These are phyloP conservation scores for Dendrothele bispora DNA, from an alignment of 768 basidiomycete genomes.

Conservation along the genomic window DNA sequence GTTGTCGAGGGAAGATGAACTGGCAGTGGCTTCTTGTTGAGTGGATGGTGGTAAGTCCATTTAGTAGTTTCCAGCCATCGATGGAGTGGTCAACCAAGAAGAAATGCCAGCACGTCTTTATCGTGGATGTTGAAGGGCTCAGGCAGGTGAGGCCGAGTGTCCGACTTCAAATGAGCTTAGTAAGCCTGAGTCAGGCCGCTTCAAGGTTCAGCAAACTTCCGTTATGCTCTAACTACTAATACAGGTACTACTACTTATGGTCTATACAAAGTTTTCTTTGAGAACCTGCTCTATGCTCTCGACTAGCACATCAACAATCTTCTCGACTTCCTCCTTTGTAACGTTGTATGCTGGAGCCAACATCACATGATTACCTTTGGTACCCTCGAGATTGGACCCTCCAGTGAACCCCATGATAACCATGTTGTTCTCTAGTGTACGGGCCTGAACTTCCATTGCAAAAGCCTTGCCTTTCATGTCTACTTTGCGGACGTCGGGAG, in stretches of 20 bases:
- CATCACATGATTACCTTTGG: conserved; percentile 68
- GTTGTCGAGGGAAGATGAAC: conserved; percentile 50
- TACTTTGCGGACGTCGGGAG: conserved; percentile 36
- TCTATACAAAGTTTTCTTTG: conserved; percentile 30
- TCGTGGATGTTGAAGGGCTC: conserved; percentile 6
- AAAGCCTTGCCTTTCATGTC: conserved; percentile 57
- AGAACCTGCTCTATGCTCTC: conserved; percentile 66
- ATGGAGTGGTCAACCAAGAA: conserved; percentile 31
- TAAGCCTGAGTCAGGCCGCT: not conserved
- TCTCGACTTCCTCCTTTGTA: conserved; percentile 65
- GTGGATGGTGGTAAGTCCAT: conserved; percentile 84
- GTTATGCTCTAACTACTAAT: not conserved
- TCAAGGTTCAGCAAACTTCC: not conserved
- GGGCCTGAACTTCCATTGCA: conserved; percentile 70
- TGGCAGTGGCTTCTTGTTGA: conserved; percentile 70
- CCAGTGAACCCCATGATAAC: conserved; percentile 76
- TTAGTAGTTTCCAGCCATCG: conserved; percentile 91
- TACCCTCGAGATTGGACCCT: conserved; percentile 67
- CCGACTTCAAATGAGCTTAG: not conserved
- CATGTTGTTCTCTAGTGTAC: conserved; percentile 63
- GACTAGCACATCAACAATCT: conserved; percentile 67
- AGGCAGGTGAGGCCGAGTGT: not conserved
- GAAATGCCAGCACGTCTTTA: conserved; percentile 3
- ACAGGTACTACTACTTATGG: no score
- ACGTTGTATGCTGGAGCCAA: conserved; percentile 83